These are phyloP conservation scores for Pythium grandisporangium DNA, from an alignment of 352 stramenopile species.

Conservation along the genomic window DNA sequence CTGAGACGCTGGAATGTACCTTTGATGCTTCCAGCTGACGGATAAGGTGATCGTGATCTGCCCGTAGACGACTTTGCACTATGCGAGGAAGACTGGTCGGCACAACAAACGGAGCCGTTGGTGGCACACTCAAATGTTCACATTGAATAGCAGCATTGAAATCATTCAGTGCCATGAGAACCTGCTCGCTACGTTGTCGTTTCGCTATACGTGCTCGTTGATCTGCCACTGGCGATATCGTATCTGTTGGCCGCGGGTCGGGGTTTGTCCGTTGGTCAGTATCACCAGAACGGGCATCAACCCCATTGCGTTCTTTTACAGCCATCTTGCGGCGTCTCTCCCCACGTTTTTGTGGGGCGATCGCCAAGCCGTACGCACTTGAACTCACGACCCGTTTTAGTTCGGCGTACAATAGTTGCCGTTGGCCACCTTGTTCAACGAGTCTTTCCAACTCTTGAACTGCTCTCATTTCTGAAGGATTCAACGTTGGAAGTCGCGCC, in stretches of 20 bases:
- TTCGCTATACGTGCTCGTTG: background rate
- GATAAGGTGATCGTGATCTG: constrained; percentile 8
- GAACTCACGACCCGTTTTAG: no score
- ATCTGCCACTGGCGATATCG: no score
- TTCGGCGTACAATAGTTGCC: constrained; percentile 6
- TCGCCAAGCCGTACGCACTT: no score
- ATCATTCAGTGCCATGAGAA: constrained; percentile 29
- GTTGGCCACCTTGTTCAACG: constrained; percentile 11
- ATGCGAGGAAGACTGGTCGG: constrained; percentile 2
- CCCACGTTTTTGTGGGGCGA: no score
- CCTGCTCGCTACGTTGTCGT: constrained; percentile 13
- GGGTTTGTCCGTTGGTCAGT: no score
- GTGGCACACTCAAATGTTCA: no score
- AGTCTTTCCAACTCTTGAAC: constrained; percentile 34
- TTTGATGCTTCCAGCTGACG: constrained; percentile 1
- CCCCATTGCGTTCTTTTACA: no score
- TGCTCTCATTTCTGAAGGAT: constrained; percentile 18
- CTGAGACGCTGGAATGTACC: constrained; percentile 12
- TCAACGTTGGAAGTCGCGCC: constrained; percentile 25
- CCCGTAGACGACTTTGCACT: constrained; percentile 2
- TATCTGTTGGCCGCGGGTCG: no score
- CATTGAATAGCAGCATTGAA: no score
- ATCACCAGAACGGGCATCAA: no score
- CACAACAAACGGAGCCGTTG: background rate
- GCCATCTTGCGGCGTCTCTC: no score